These are phyloP conservation scores for Colletotrichum gigasporum DNA, from an alignment of 2,329 filamentous ascomycete species.

Conservation along the genomic window DNA sequence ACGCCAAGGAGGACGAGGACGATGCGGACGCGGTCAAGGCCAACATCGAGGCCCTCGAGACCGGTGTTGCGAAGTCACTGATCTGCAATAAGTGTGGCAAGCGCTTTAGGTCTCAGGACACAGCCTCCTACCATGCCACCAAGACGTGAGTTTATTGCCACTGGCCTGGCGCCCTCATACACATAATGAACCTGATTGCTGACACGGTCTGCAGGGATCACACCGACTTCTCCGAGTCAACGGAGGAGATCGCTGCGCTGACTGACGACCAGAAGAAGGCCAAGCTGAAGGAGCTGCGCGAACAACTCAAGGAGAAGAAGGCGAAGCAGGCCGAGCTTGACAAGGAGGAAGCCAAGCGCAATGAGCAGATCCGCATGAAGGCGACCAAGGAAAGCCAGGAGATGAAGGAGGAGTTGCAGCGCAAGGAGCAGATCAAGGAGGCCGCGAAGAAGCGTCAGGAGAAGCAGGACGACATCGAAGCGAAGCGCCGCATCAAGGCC, in stretches of 20 bases:
- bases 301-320: conserved; percentile 77
- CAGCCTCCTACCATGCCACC: conserved; percentile 89
- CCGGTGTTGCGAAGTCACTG: conserved; percentile 81
- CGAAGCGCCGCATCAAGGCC: conserved; percentile 88
- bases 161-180: neutral
- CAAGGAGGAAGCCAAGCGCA: conserved; percentile 83
- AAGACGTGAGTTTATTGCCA: conserved; percentile 70
- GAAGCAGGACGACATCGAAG: conserved; percentile 85
- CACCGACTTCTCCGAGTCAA: conserved; percentile 90
- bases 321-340: conserved; percentile 75
- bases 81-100: conserved; percentile 96
- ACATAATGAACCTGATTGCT: conserved; percentile 16
- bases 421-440: conserved; percentile 92
- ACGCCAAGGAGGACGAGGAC: conserved; percentile 50
- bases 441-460: conserved; percentile 87
- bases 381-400: conserved; percentile 90
- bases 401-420: conserved; percentile 85
- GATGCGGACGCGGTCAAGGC: conserved; percentile 59
- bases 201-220: conserved; percentile 70
- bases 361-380: conserved; percentile 88
- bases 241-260: conserved; percentile 88
- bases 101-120: conserved; percentile 81
- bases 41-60: conserved; percentile 72
- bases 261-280: conserved; percentile 91
- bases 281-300: conserved; percentile 78